phyloP scores from a whole-genome alignment of 805 yeast species.

The Ogataea nitratoaversa region DNA sequence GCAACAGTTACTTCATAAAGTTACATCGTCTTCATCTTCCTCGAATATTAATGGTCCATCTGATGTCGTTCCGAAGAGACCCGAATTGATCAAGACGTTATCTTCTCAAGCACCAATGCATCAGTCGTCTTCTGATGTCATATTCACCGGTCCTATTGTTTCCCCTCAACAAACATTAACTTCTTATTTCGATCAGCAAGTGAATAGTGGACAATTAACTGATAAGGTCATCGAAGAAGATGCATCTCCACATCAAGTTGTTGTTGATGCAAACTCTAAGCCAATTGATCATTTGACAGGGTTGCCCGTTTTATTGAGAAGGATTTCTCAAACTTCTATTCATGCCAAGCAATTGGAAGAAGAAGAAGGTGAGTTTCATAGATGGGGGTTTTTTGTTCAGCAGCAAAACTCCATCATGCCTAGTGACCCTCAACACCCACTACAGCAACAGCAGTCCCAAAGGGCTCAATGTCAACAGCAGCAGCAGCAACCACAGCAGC shows the following conservation, averaged over 20 bases:
- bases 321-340: slow-evolving; percentile 58
- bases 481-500: neutral
- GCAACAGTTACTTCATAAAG: neutral
- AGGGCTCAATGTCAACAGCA: slow-evolving; percentile 4
- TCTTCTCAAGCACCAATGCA: slow-evolving; percentile 39
- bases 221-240: slow-evolving; percentile 13
- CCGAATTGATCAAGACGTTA: slow-evolving; percentile 24
- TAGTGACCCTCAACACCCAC: slow-evolving; percentile 10
- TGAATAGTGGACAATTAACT: neutral
- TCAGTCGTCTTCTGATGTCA: slow-evolving; percentile 44
- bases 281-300: slow-evolving; percentile 71
- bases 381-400: slow-evolving; percentile 78
- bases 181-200: slow-evolving; percentile 16
- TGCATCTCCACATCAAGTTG: slow-evolving; percentile 64
- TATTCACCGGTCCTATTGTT: slow-evolving; percentile 50
- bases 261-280: slow-evolving; percentile 55
- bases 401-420: slow-evolving; percentile 42
- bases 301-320: slow-evolving; percentile 61
- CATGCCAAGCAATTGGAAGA: slow-evolving; percentile 76
- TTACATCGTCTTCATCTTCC: neutral
- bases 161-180: slow-evolving; percentile 35
- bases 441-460: neutral
- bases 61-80: slow-evolving; percentile 10
- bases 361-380: slow-evolving; percentile 90
- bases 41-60: neutral